Evolutionary conservation across 2,329 filamentous ascomycete genomes (phyloP).

Genomic region (Tolypocladium inflatum): DNA sequence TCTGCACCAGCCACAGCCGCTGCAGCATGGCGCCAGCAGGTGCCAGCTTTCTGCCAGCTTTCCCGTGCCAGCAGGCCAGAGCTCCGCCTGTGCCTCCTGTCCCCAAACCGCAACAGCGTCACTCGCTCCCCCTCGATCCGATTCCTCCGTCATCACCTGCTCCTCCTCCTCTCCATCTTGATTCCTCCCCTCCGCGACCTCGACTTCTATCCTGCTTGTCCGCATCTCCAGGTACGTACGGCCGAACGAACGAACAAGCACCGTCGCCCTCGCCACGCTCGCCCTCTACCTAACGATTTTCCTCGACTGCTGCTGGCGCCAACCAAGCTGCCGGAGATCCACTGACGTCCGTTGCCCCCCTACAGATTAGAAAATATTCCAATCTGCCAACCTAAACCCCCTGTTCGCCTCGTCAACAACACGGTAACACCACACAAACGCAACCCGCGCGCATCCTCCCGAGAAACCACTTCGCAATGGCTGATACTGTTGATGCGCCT

Average conservation of each 20-base stretch:
- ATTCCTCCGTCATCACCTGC: slow-evolving; percentile 4
- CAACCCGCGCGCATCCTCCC: background rate
- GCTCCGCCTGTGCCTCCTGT: no score
- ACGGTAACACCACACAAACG: background rate
- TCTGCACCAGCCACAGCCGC: background rate
- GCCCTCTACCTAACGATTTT: background rate
- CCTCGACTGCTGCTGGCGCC: background rate
- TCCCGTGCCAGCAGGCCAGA: background rate
- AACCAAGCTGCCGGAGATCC: background rate
- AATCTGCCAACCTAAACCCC: slow-evolving; percentile 3
- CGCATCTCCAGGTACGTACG: background rate
- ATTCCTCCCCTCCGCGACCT: background rate
- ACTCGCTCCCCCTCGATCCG: background rate
- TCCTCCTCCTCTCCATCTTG: background rate
- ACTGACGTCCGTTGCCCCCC: slow-evolving; percentile 2
- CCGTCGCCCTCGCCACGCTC: background rate
- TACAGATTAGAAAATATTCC: slow-evolving; percentile 4
- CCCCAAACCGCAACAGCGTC: background rate
- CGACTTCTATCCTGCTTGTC: background rate
- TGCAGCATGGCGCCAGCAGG: background rate
- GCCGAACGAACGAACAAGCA: background rate
- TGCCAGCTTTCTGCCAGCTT: background rate
- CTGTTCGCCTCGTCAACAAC: background rate
- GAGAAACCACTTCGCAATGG: slow-evolving; percentile 9
- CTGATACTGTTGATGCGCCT: slow-evolving; percentile 18